Conservation (phyloP, 1,284 basidiomycete species). For the Ustilago shanxiensis region DNA sequence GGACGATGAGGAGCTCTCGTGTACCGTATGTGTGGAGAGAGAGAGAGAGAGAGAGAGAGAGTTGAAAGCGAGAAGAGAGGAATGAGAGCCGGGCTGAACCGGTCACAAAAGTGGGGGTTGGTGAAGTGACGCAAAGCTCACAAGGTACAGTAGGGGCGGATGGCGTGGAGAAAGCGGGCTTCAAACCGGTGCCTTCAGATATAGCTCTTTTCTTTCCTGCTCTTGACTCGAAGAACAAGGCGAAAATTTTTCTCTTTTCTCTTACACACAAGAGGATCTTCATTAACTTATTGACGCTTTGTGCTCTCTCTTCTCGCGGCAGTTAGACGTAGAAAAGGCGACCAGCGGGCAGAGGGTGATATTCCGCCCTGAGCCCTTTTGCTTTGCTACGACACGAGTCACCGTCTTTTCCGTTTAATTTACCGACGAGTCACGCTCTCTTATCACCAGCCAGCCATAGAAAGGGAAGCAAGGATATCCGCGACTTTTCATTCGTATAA, state of each 20-base stretch:
- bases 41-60: not conserved
- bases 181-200: conserved; percentile 19
- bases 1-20: too few species aligned
- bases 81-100: not conserved
- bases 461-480: too few species aligned
- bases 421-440: conserved; percentile 6
- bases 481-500: too few species aligned
- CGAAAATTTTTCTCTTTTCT: conserved; percentile 5
- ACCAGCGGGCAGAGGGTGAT: not conserved
- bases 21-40: not conserved
- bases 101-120: not conserved
- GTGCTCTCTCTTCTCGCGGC: not conserved
- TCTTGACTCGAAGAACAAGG: not conserved
- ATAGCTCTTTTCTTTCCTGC: not conserved
- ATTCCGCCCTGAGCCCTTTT: not conserved
- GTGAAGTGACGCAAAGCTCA: conserved; percentile 1
- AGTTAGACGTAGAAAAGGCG: not conserved
- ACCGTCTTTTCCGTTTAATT: conserved; percentile 5
- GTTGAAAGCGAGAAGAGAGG: conserved; percentile 7
- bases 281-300: not conserved
- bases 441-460: too few species aligned
- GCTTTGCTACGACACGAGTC: not conserved
- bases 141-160: not conserved
- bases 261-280: too few species aligned
- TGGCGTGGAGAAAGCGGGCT: conserved; percentile 6